A percentile compares a stretch with the other conserved stretches of the same genome.
Conservation (phyloP, 23 red algal species). For the Gracilaria domingensis region DNA sequence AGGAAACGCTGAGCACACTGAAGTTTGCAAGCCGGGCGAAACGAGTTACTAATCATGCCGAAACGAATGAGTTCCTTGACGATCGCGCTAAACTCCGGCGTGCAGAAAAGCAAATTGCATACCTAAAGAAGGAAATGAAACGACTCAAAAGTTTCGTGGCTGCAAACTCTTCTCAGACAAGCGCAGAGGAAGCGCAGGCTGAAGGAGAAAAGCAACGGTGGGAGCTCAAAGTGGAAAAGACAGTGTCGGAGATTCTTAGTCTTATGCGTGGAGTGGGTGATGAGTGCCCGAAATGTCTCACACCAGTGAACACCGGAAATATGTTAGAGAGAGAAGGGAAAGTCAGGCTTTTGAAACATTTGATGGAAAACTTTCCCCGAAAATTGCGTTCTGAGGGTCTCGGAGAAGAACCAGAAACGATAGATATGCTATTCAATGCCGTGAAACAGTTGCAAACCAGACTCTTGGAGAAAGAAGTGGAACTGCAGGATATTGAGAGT, state of each 20-base stretch:
- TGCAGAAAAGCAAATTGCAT: slow-evolving; percentile 10
- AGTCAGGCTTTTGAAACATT: not conserved
- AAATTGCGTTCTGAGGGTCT: not conserved
- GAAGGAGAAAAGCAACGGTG: not conserved
- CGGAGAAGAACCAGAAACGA: not conserved
- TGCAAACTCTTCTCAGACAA: not conserved
- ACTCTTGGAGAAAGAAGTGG: not conserved
- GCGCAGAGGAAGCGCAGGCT: not conserved
- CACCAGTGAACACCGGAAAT: not conserved
- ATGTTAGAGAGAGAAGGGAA: not conserved
- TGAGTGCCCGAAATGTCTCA: slow-evolving; percentile 2
- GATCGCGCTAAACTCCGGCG: slow-evolving; percentile 74
- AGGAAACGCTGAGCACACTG: slow-evolving; percentile 87
- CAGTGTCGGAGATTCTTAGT: not conserved
- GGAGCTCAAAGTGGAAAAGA: not conserved
- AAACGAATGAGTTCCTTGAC: slow-evolving; percentile 82
- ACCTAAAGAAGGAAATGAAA: slow-evolving; percentile 30
- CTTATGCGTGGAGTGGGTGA: no score
- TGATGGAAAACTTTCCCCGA: not conserved
- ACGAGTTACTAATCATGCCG: slow-evolving; percentile 70
- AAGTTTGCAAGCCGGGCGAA: slow-evolving; percentile 90
- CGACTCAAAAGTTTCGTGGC: not conserved
- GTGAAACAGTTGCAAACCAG: not conserved
- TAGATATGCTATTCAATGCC: not conserved
- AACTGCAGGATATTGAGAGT: not conserved